Conservation (phyloP, 306 rosid species). For the Trifolium repens region DNA sequence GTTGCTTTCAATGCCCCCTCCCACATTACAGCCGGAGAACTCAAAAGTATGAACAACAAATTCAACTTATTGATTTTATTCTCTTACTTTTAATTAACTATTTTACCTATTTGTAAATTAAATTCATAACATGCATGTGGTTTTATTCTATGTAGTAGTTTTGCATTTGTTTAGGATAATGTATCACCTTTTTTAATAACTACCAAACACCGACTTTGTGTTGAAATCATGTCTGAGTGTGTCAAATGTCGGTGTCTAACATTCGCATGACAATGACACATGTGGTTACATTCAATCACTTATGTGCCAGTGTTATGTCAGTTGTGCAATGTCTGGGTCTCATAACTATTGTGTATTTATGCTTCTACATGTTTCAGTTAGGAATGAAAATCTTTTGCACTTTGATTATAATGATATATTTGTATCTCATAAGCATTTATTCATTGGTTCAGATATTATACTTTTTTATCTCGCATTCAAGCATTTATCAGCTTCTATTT, state of each 20-base stretch:
- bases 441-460: slow-evolving; percentile 1
- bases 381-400: slow-evolving; percentile 21
- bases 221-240: neutral
- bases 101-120: neutral
- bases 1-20: slow-evolving; percentile 61
- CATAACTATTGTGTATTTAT: neutral
- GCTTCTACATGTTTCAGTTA: slow-evolving; percentile 22
- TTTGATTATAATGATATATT: neutral
- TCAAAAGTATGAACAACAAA: slow-evolving; percentile 56
- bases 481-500: slow-evolving; percentile 8
- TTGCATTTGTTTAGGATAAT: neutral
- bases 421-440: slow-evolving; percentile 13
- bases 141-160: neutral
- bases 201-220: too few relatives aligned
- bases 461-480: slow-evolving; percentile 1
- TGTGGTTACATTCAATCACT: neutral
- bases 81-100: neutral
- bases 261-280: neutral
- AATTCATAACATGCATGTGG: too few relatives aligned
- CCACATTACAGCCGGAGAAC: slow-evolving; percentile 56
- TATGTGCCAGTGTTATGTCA: neutral
- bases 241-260: neutral
- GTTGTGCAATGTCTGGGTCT: neutral
- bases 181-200: too few relatives aligned
- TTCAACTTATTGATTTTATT: too few relatives aligned